Conservation (phyloP, 225 moss, liverwort and hornwort species). For the Rhytidiadelphus loreus region DNA sequence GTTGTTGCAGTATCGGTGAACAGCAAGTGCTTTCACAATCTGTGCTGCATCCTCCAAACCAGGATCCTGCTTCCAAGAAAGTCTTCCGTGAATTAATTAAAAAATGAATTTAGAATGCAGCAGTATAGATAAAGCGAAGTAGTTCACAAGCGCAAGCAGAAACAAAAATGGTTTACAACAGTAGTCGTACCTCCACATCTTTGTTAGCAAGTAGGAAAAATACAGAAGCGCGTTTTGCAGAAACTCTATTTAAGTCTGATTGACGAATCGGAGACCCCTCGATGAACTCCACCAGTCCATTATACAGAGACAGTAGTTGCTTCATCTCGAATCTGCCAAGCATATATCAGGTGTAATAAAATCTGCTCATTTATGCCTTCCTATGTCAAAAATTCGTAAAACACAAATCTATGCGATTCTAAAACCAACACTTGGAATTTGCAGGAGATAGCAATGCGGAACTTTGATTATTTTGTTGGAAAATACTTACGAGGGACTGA, state of each 20-base stretch:
- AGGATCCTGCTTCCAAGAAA: slow-evolving; percentile 29
- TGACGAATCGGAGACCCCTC: slow-evolving; percentile 81
- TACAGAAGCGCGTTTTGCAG: slow-evolving; percentile 59
- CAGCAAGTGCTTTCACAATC: slow-evolving; percentile 80
- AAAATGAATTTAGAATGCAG: neutral
- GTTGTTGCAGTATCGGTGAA: slow-evolving; percentile 57
- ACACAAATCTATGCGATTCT: too few species aligned
- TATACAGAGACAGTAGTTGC: slow-evolving; percentile 53
- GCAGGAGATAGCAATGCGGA: neutral
- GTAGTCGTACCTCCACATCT: slow-evolving; percentile 35
- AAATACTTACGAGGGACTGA: slow-evolving; percentile 69
- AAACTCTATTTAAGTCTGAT: slow-evolving; percentile 60
- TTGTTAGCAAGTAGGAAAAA: slow-evolving; percentile 77
- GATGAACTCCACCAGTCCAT: slow-evolving; percentile 82
- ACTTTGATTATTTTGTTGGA: neutral
- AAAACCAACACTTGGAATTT: neutral
- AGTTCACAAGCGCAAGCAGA: neutral
- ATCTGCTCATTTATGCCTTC: neutral
- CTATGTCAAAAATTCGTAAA: neutral
- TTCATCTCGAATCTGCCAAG: slow-evolving; percentile 77
- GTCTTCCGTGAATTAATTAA: neutral
- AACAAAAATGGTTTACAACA: neutral
- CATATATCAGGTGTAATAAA: neutral
- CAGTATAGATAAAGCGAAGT: neutral
- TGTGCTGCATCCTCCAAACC: slow-evolving; percentile 73